Conservation (phyloP, 2,329 filamentous ascomycete genomes). For the Penicillium nordicum region DNA sequence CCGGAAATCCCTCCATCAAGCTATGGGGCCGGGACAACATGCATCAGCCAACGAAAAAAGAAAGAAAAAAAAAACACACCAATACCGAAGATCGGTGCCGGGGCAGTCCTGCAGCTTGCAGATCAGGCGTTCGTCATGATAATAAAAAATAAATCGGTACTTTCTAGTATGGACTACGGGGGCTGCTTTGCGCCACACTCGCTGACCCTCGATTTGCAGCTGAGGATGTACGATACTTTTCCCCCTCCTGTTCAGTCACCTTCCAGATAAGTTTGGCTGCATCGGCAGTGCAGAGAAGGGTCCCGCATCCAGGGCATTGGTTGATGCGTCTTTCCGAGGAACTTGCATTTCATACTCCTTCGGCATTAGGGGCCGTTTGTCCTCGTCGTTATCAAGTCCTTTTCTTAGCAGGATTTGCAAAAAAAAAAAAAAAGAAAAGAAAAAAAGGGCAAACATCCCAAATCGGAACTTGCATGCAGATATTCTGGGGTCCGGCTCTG, state of each 20-base stretch:
- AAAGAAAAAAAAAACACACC: slow-evolving; percentile 4
- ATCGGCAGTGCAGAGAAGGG: neutral
- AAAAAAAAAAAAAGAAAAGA: too few species aligned
- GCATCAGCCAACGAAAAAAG: slow-evolving; percentile 4
- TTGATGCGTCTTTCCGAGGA: neutral
- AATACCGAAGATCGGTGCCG: neutral
- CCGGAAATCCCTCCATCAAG: neutral
- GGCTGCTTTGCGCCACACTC: slow-evolving; percentile 15
- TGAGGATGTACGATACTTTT: slow-evolving; percentile 12
- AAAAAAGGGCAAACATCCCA: neutral
- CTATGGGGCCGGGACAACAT: slow-evolving; percentile 4
- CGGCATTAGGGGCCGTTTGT: neutral
- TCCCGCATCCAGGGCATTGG: neutral
- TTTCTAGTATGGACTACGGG: slow-evolving; percentile 13
- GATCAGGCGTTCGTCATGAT: slow-evolving; percentile 2
- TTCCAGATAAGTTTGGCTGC: neutral
- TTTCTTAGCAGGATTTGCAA: neutral
- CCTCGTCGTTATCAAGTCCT: neutral
- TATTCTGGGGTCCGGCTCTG: neutral
- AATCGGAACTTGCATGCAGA: neutral
- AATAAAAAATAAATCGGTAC: neutral
- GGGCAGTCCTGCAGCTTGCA: neutral
- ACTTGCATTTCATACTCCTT: neutral
- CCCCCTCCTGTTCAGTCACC: neutral
- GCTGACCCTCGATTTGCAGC: slow-evolving; percentile 10